These are phyloP conservation scores for Cicer chorassanicum DNA, from an alignment of 306 rosid species.

Conservation along the genomic window DNA sequence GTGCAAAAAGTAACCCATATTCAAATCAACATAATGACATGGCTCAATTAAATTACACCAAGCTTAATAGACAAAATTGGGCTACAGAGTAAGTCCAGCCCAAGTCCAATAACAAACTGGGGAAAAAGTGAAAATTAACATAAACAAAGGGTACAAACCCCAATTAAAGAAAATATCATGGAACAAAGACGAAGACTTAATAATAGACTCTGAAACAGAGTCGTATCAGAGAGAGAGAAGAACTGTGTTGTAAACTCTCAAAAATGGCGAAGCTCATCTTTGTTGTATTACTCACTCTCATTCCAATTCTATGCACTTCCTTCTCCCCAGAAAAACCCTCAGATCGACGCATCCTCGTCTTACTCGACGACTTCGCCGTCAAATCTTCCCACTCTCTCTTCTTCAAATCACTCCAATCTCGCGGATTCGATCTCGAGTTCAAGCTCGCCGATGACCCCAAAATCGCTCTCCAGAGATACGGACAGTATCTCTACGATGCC, in stretches of 20 bases:
- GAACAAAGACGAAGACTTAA: constrained; percentile 22
- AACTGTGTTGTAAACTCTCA: not conserved
- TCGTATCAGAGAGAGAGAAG: constrained; percentile 15
- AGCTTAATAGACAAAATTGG: not conserved
- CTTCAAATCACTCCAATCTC: constrained; percentile 84
- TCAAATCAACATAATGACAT: too few species aligned
- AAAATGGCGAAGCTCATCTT: constrained; percentile 74
- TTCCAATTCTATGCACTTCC: constrained; percentile 61
- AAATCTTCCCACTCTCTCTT: constrained; percentile 85
- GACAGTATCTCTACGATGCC: constrained; percentile 85
- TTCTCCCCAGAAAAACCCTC: constrained; percentile 79
- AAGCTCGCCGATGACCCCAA: constrained; percentile 93
- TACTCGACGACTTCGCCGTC: constrained; percentile 86
- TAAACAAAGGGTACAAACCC: not conserved
- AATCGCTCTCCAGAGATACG: constrained; percentile 78
- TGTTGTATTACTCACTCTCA: constrained; percentile 56
- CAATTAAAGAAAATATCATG: constrained; percentile 15
- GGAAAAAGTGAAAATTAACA: not conserved
- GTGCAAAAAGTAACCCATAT: too few species aligned
- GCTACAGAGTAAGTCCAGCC: not conserved
- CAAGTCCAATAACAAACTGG: not conserved
- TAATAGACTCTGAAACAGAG: constrained; percentile 3
- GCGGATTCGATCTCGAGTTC: constrained; percentile 91
- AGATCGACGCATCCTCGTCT: constrained; percentile 78
- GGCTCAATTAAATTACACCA: too few species aligned